Evolutionary conservation across 768 basidiomycete genomes (phyloP).

Genomic region (Collybia sordida): DNA sequence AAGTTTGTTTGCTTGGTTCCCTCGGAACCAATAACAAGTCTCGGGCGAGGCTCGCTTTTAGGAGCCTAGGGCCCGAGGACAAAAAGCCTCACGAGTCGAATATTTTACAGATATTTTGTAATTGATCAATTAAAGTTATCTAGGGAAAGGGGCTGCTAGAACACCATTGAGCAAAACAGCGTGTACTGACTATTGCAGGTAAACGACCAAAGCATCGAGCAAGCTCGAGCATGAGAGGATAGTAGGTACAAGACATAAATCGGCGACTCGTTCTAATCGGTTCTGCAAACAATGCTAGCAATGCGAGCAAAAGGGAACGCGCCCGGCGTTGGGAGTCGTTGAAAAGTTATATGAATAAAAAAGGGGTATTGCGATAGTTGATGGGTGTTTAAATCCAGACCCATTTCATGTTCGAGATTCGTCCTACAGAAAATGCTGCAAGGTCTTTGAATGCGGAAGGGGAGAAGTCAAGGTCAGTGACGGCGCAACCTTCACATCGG

Average conservation of each 20-base stretch:
- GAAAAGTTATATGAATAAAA: constrained; percentile 12
- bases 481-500: constrained; percentile 56
- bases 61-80: too few species aligned
- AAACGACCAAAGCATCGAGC: constrained; percentile 22
- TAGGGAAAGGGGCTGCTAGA: constrained; percentile 1
- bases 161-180: constrained; percentile 13
- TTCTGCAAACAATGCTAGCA: constrained; percentile 13
- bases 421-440: constrained; percentile 44
- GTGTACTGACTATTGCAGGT: constrained; percentile 36
- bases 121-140: constrained; percentile 2
- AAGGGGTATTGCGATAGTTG: constrained; percentile 5
- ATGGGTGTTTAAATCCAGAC: constrained; percentile 32
- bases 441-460: constrained; percentile 54
- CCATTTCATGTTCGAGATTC: constrained; percentile 53
- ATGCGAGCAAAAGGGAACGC: constrained; percentile 21
- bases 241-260: constrained; percentile 12
- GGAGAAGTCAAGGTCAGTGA: constrained; percentile 62
- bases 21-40: too few species aligned
- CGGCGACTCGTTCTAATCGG: constrained; percentile 12
- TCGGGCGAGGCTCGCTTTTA: too few species aligned
- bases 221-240: constrained; percentile 20
- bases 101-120: neutral
- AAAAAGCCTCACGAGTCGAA: neutral
- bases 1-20: too few species aligned
- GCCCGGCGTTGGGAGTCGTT: constrained; percentile 24